Conservation (phyloP, 2,329 filamentous ascomycete species). For the Colletotrichum limetticola region DNA sequence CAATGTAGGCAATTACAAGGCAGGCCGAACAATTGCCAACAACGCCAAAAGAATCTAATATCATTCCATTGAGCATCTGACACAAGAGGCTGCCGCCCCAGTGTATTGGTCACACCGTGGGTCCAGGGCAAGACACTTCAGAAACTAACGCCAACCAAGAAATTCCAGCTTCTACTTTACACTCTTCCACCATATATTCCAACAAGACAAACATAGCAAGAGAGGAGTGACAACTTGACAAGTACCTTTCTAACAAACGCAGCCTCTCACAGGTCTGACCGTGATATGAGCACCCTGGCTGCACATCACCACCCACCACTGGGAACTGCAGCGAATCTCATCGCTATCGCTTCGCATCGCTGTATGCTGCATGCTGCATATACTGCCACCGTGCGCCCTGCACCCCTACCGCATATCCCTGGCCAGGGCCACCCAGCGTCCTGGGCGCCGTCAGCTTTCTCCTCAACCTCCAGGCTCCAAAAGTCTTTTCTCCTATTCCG, state of each 20-base stretch:
- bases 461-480: background rate
- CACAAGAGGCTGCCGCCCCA: constrained; percentile 13
- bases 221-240: background rate
- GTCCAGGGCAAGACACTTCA: constrained; percentile 10
- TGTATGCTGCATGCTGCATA: background rate
- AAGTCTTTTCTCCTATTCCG: background rate
- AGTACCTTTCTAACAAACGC: background rate
- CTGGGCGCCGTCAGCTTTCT: constrained; percentile 1
- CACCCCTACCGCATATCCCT: constrained; percentile 27
- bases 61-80: constrained; percentile 6
- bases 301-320: background rate
- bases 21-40: background rate
- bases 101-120: background rate
- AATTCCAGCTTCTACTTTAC: background rate
- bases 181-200: no score
- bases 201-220: background rate
- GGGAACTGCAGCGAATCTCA: constrained; percentile 8
- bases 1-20: background rate
- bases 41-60: background rate
- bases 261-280: background rate
- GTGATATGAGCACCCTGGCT: background rate
- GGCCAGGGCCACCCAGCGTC: constrained; percentile 17
- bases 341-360: background rate
- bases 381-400: background rate
- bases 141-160: background rate